A percentile compares a stretch with the other conserved stretches of the same genome.
Conservation (phyloP, 2,329 filamentous ascomycete genomes). For the Cercospora beticola region DNA sequence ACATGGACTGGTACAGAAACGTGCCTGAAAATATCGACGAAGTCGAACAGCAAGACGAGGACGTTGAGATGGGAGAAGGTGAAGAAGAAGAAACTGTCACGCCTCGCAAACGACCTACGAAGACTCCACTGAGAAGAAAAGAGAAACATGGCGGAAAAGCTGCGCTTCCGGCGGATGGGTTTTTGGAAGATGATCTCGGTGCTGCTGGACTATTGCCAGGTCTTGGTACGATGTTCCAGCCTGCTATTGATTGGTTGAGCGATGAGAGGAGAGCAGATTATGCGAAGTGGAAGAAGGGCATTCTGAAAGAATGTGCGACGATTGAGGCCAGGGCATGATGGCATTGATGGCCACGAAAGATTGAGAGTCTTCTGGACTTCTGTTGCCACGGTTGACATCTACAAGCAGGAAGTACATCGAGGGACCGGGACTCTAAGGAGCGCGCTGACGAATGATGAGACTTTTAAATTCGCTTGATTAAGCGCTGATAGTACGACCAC, state of each 20-base stretch:
- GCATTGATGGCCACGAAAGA: too few relatives aligned
- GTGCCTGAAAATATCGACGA: conserved; percentile 26
- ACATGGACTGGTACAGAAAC: conserved; percentile 31
- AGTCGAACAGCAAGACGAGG: conserved; percentile 38
- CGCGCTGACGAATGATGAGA: too few relatives aligned
- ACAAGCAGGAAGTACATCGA: too few relatives aligned
- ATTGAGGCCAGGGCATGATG: conserved; percentile 13
- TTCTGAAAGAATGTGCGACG: conserved; percentile 56
- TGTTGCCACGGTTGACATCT: too few relatives aligned
- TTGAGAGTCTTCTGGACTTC: too few relatives aligned
- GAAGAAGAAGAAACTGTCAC: conserved; percentile 13
- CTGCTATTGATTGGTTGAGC: conserved; percentile 69
- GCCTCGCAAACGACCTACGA: conserved; percentile 26
- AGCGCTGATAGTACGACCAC: too few relatives aligned
- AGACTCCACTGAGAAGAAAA: conserved; percentile 38
- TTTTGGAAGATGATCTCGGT: conserved; percentile 25
- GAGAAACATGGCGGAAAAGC: conserved; percentile 35
- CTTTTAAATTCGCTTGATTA: too few relatives aligned
- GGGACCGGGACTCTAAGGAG: too few relatives aligned
- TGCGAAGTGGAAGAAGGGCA: conserved; percentile 61
- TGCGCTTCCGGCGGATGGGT: conserved; percentile 18
- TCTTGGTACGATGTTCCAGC: conserved; percentile 70
- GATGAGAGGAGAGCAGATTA: conserved; percentile 63
- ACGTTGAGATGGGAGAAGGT: conserved; percentile 11
- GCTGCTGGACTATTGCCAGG: conserved; percentile 44